Evolutionary conservation across 306 rosid species (phyloP), one percentile per base, ranked within the genome.

Genomic region (Echinosophora koreensis): DNA sequence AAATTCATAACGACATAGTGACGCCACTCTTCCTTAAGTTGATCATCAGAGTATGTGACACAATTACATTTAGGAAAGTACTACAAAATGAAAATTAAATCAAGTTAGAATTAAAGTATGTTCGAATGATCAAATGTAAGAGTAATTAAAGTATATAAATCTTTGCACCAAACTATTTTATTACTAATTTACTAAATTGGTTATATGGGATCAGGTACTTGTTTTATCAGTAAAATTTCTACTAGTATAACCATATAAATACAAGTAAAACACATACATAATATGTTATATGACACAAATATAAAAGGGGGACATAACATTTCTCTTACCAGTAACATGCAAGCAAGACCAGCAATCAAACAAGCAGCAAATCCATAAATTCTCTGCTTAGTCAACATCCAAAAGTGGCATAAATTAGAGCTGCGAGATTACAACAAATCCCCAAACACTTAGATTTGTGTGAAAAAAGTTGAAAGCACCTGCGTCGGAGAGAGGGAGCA

Each of bases 311-410:
- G 74, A 15, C 41, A 51, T 30, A 22, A 64, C 13, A 72, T 62
- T 64, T 50, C 59, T 65, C 92, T 83, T 85, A 95, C 99, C 99
- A 95, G 74, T 44, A 95, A 32, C 99, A 89, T 95, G 69, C 83
- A 84, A 67, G 63, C 86, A 71, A 90, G 81, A 60, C 99, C 99
- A 74, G 87, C 92, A 30, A 90, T 5, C 78, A 88, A 86, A 65
- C 86, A 92, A 59, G 87, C 91, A 74, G 96, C 90, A 73, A 95
- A 95, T 6, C 82, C 99, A 66, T 92, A 95, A 65, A 92, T 18
- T 87, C 99, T 90, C 99, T 95, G 92, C 55, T 69, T 35, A 80
- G 64, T 83, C 73, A 81, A 86, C 76, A 80, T 44, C 85, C 83
- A 80, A 61, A 39, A 67, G 9, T 13, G 27, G 14, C 55, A 52